These are phyloP conservation scores for Xylariaceae sp. DNA, from an alignment of 2,329 filamentous ascomycete species.

Conservation along the genomic window DNA sequence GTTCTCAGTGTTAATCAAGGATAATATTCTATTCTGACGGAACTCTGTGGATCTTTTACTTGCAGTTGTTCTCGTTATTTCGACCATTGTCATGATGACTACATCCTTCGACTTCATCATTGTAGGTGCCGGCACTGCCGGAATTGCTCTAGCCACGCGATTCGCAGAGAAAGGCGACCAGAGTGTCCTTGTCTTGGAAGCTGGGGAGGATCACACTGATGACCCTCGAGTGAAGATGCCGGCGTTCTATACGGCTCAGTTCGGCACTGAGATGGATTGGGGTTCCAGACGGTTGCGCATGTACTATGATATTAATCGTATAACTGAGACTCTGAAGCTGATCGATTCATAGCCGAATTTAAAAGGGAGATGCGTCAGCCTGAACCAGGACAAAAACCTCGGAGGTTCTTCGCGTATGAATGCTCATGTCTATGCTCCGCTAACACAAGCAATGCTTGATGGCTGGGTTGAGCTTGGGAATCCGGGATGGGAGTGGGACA, in stretches of 20 bases:
- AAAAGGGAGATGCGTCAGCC: conserved; percentile 9
- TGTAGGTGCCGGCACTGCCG: conserved; percentile 14
- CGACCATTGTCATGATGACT: background rate
- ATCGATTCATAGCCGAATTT: conserved; percentile 8
- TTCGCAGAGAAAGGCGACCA: conserved; percentile 8
- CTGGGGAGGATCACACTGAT: conserved; percentile 10
- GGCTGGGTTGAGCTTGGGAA: conserved; percentile 21
- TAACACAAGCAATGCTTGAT: conserved; percentile 13
- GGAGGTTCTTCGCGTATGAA: conserved; percentile 24
- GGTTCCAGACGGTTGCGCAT: conserved; percentile 5
- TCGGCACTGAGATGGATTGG: conserved; percentile 13
- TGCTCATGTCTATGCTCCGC: conserved; percentile 18
- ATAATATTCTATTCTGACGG: too few relatives aligned
- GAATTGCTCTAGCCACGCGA: conserved; percentile 11
- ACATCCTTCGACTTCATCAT: conserved; percentile 14
- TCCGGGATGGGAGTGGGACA: conserved; percentile 18
- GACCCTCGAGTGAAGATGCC: conserved; percentile 14
- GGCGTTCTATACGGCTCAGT: conserved; percentile 8
- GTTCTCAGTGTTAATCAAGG: too few relatives aligned
- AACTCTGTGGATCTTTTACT: too few relatives aligned
- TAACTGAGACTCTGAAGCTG: background rate
- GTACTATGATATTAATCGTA: conserved; percentile 4
- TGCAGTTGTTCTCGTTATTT: too few relatives aligned
- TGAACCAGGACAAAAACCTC: conserved; percentile 21
- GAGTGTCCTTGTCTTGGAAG: conserved; percentile 14